phyloP scores from a whole-genome alignment of 2,329 filamentous ascomycete species.

The Colletotrichum euphorbiae region DNA sequence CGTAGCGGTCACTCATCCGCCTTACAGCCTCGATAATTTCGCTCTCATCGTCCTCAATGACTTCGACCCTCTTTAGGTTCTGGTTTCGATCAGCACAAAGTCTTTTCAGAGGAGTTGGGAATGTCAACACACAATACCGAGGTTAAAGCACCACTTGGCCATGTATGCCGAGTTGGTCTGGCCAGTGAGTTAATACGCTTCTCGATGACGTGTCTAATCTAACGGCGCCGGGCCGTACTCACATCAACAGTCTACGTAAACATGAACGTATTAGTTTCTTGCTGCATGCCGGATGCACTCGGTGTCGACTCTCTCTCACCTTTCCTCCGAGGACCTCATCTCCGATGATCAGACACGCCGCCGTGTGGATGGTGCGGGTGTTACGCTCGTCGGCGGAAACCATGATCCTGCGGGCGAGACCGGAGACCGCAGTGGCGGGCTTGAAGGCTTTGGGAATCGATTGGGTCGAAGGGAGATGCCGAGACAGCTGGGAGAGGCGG shows the following conservation, averaged over 20 bases:
- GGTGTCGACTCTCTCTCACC: slow-evolving; percentile 62
- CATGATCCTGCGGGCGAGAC: slow-evolving; percentile 54
- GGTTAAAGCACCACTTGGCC: slow-evolving; percentile 73
- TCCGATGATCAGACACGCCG: slow-evolving; percentile 94
- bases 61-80: slow-evolving; percentile 87
- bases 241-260: slow-evolving; percentile 53
- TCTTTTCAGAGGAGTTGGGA: too few relatives aligned
- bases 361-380: slow-evolving; percentile 82
- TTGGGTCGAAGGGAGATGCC: slow-evolving; percentile 66
- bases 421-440: slow-evolving; percentile 42
- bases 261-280: slow-evolving; percentile 6
- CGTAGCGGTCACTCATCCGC: slow-evolving; percentile 89
- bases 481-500: slow-evolving; percentile 77
- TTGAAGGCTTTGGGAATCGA: slow-evolving; percentile 43
- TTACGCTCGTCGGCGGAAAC: slow-evolving; percentile 65
- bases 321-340: slow-evolving; percentile 97
- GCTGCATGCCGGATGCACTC: neutral
- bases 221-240: slow-evolving; percentile 41
- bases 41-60: slow-evolving; percentile 90
- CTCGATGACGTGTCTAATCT: neutral
- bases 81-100: slow-evolving; percentile 44
- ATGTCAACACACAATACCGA: slow-evolving; percentile 65
- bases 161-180: slow-evolving; percentile 74
- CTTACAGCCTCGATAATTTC: slow-evolving; percentile 90
- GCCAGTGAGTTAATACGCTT: slow-evolving; percentile 35